phyloP scores from a whole-genome alignment of 139 green algal genomes.

The Chlorokybus atmophyticus region DNA sequence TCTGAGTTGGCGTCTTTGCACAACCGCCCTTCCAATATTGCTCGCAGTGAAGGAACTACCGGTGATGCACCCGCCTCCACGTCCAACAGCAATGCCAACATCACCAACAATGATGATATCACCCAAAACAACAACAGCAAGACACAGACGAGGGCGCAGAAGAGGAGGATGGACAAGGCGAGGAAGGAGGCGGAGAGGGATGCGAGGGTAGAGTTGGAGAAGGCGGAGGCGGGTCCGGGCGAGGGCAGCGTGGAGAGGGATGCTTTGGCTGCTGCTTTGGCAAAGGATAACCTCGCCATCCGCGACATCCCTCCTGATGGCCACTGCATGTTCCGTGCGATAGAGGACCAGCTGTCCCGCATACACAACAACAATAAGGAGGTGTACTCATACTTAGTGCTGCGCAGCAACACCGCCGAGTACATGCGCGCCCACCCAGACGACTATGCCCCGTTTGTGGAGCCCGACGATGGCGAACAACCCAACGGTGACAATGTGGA shows the following conservation, averaged over 20 bases:
- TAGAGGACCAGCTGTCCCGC: slow-evolving; percentile 76
- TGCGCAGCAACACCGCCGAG: slow-evolving; percentile 49
- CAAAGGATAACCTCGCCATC: slow-evolving; percentile 48
- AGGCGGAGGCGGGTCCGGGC: slow-evolving; percentile 46
- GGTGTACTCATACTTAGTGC: slow-evolving; percentile 34
- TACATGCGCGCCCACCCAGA: slow-evolving; percentile 59
- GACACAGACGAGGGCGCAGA: slow-evolving; percentile 46
- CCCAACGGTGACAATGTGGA: slow-evolving; percentile 21
- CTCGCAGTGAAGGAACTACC: too few species aligned
- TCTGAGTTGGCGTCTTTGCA: too few species aligned
- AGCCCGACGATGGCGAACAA: slow-evolving; percentile 4
- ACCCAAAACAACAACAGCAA: too few species aligned
- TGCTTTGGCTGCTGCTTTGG: slow-evolving; percentile 44
- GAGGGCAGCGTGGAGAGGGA: slow-evolving; percentile 47
- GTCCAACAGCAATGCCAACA: too few species aligned
- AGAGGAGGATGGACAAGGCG: slow-evolving; percentile 21
- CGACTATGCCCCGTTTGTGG: slow-evolving; percentile 52
- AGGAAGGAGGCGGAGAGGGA: slow-evolving; percentile 57
- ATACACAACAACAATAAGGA: too few species aligned
- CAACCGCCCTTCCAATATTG: too few species aligned
- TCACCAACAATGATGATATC: too few species aligned
- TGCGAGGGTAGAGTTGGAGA: slow-evolving; percentile 62
- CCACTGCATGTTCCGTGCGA: slow-evolving; percentile 80
- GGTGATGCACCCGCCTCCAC: too few species aligned
- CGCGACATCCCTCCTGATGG: slow-evolving; percentile 76